Evolutionary conservation across 352 stramenopile genomes (phyloP).

Genomic region (Pythium insidiosum): DNA sequence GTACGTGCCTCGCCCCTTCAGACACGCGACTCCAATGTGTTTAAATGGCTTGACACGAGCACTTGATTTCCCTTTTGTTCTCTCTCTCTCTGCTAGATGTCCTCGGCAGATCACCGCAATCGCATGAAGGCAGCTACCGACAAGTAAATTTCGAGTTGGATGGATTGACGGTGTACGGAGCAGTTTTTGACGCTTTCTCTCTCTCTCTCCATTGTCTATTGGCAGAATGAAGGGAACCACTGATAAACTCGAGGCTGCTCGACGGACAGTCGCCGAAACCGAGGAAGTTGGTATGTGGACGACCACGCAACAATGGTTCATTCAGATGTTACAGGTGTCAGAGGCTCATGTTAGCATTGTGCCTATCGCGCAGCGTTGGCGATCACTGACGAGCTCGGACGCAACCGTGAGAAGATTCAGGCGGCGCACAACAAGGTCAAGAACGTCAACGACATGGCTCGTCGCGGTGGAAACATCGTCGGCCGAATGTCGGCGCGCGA

Average conservation of each 20-base stretch:
- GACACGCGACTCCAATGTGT: too few species aligned
- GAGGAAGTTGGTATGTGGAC: constrained; percentile 83
- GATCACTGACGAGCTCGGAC: constrained; percentile 74
- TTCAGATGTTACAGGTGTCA: too few species aligned
- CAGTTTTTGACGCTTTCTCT: background rate
- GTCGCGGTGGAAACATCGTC: constrained; percentile 74
- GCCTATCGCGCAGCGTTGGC: constrained; percentile 31
- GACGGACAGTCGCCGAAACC: constrained; percentile 76
- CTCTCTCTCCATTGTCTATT: background rate
- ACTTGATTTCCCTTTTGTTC: too few species aligned
- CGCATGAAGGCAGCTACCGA: constrained; percentile 74
- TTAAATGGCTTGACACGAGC: background rate
- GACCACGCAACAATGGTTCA: too few species aligned
- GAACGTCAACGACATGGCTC: constrained; percentile 78
- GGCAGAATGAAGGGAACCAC: constrained; percentile 79
- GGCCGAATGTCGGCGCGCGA: constrained; percentile 78
- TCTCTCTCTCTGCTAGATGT: constrained; percentile 22
- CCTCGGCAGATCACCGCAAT: constrained; percentile 59
- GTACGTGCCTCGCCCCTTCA: constrained; percentile 17
- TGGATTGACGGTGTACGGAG: background rate
- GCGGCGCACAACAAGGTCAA: constrained; percentile 80
- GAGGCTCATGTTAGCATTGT: too few species aligned
- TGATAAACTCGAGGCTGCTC: constrained; percentile 66
- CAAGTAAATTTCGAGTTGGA: constrained; percentile 37
- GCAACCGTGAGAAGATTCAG: constrained; percentile 84